Evolutionary conservation across 1,139 yeast genomes (phyloP), one percentile per base, ranked within the genome.

Genomic region (Yamadazyma sp.): DNA sequence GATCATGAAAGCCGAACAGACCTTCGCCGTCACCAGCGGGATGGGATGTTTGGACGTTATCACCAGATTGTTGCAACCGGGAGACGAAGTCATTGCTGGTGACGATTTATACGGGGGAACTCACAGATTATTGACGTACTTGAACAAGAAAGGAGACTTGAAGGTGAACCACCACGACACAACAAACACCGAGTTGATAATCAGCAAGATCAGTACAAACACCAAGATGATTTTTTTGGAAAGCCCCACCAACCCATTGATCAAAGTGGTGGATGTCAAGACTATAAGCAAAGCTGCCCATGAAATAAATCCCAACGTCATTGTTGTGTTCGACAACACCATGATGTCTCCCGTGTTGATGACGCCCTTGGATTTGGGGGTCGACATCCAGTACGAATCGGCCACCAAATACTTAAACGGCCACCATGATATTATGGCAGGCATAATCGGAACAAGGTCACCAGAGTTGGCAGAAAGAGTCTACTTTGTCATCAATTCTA

Each of bases 391-490:
- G 42, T 89, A 89, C 61, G 97, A 89, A 60, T 83, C 92, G 12
- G 97, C 95, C 14, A 89, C 97, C 42, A 89, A 89, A 63, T 89
- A 87, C 58, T 70, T 89, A 49, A 87, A 88, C 55, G 97, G 97
- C 9, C 97, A 89, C 61, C 97, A 89, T 61, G 97, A 89, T 61
- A 80, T 89, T 54, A 89, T 89, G 97, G 96, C 96, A 14, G 97
- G 97, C 40, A 81, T 86, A 15, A 71, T 89, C 44, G 95, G 95
- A 22, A 81, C 86, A 17, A 75, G 85, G 47, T 72, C 73, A 36
- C 62, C 75, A 23, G 69, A 73, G 43, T 66, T 89, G 42, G 92
- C 91, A 7, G 83, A 86, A 45, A 72, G 77, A 41, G 55, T 89
- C 11, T 87, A 77, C 59, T 85, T 77, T 60, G 86, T 87, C 18